Evolutionary conservation across 2,329 filamentous ascomycete species (phyloP).

Genomic region (Atkinsonella texensis): DNA sequence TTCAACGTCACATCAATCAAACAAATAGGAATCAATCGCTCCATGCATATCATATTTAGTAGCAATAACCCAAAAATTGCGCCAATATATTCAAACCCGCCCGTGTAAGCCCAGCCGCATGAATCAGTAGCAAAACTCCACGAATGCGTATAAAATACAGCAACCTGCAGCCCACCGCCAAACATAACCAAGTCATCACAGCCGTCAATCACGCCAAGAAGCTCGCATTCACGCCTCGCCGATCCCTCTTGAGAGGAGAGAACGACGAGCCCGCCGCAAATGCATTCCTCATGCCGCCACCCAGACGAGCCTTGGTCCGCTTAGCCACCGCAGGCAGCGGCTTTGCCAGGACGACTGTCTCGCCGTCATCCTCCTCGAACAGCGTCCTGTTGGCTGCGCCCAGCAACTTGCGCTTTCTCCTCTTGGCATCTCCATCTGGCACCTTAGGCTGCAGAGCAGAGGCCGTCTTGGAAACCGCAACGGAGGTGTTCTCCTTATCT

Average conservation of each 20-base stretch:
- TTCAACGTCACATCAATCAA: background rate
- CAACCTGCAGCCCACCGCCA: constrained; percentile 1
- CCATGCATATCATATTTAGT: background rate
- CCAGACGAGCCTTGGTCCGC: constrained; percentile 7
- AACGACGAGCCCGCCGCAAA: constrained; percentile 44
- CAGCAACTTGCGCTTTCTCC: constrained; percentile 64
- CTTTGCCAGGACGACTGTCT: constrained; percentile 16
- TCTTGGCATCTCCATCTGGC: constrained; percentile 32
- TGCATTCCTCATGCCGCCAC: constrained; percentile 26
- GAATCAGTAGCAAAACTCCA: background rate
- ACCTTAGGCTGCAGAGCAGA: constrained; percentile 7
- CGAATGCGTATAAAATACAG: background rate
- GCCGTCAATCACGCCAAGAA: constrained; percentile 34
- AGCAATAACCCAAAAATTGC: background rate
- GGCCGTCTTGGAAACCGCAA: constrained; percentile 4
- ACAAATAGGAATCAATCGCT: background rate
- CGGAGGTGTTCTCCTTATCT: constrained; percentile 19
- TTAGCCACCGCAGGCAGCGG: constrained; percentile 3
- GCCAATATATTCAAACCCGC: background rate
- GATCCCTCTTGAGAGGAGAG: constrained; percentile 62
- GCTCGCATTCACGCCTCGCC: constrained; percentile 48
- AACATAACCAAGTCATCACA: background rate
- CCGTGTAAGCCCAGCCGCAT: background rate
- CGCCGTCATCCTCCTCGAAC: constrained; percentile 55
- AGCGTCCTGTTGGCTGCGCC: constrained; percentile 51